Evolutionary conservation across 2,329 filamentous ascomycete species (phyloP).

Genomic region (Penicillium paneum): DNA sequence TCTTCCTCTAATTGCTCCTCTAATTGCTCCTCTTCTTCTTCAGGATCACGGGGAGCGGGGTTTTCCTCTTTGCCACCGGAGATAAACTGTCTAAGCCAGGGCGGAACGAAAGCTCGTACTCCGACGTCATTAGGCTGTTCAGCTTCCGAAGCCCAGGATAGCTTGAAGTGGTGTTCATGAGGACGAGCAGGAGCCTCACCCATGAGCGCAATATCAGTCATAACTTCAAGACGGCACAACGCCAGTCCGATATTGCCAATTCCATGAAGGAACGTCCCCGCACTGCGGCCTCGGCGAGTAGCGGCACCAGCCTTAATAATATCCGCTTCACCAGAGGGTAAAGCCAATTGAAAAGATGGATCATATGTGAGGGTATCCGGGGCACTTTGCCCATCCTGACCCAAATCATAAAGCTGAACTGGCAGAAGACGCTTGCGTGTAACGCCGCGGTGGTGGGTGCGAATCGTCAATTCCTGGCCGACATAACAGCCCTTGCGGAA

Average conservation of each 20-base stretch:
- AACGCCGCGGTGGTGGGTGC: conserved; percentile 90
- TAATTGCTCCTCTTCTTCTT: conserved; percentile 32
- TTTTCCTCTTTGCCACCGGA: conserved; percentile 39
- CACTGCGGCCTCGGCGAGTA: conserved; percentile 58
- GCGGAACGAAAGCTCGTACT: conserved; percentile 77
- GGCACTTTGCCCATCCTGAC: conserved; percentile 40
- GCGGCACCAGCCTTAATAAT: conserved; percentile 51
- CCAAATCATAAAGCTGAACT: conserved; percentile 64
- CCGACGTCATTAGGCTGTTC: conserved; percentile 49
- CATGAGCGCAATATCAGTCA: conserved; percentile 75
- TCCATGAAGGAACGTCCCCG: conserved; percentile 75
- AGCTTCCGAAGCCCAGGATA: conserved; percentile 50
- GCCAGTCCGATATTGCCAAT: conserved; percentile 84
- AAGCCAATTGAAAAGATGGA: conserved; percentile 23
- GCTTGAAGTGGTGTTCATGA: conserved; percentile 60
- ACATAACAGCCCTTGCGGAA: conserved; percentile 97
- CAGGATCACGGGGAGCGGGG: conserved; percentile 22
- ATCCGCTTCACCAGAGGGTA: conserved; percentile 46
- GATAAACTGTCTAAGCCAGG: conserved; percentile 61
- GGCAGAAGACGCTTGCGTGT: conserved; percentile 88
- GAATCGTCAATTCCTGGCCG: conserved; percentile 92
- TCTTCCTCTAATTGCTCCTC: conserved; percentile 40
- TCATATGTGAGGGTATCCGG: conserved; percentile 47
- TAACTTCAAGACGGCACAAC: conserved; percentile 81
- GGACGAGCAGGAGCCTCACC: conserved; percentile 62